phyloP scores from a whole-genome alignment of 768 basidiomycete species.

The Saitozyma podzolica region DNA sequence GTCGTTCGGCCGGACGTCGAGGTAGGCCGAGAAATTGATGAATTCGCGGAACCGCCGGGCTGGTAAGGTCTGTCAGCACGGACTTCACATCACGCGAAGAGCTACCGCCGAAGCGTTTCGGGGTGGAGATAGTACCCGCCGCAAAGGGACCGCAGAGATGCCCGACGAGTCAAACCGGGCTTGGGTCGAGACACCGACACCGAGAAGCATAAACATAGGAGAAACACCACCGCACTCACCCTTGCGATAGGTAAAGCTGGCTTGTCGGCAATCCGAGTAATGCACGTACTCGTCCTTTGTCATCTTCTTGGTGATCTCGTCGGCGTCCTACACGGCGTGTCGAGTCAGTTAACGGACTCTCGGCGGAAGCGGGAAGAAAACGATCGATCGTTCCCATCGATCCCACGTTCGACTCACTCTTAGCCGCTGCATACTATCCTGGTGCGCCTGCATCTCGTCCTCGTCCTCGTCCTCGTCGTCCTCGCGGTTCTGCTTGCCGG shows the following conservation, averaged over 20 bases:
- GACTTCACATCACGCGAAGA: not conserved
- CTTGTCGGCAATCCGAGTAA: conserved; percentile 94
- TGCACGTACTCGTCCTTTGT: conserved; percentile 95
- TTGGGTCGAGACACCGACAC: too few relatives aligned
- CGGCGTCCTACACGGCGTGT: conserved; percentile 69
- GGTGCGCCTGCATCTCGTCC: conserved; percentile 92
- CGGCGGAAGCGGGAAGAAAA: too few relatives aligned
- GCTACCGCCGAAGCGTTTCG: too few relatives aligned
- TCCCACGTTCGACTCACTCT: conserved; percentile 57
- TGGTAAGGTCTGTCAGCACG: conserved; percentile 46
- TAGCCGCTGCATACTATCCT: conserved; percentile 84
- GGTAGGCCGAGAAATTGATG: conserved; percentile 78
- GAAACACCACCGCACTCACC: conserved; percentile 56
- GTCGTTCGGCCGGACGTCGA: conserved; percentile 87
- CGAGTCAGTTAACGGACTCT: too few relatives aligned
- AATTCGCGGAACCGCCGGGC: conserved; percentile 95
- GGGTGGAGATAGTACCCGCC: too few relatives aligned
- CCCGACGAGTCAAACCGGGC: too few relatives aligned
- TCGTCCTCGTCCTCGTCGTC: conserved; percentile 82
- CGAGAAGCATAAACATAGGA: not conserved
- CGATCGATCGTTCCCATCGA: not conserved
- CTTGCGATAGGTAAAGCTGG: conserved; percentile 95
- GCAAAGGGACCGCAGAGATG: too few relatives aligned
- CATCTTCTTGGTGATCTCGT: conserved; percentile 93
- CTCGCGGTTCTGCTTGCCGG: conserved; percentile 20